These are phyloP conservation scores for Dianthus caryophyllus DNA, from an alignment of 148 eudicot species.

Conservation along the genomic window DNA sequence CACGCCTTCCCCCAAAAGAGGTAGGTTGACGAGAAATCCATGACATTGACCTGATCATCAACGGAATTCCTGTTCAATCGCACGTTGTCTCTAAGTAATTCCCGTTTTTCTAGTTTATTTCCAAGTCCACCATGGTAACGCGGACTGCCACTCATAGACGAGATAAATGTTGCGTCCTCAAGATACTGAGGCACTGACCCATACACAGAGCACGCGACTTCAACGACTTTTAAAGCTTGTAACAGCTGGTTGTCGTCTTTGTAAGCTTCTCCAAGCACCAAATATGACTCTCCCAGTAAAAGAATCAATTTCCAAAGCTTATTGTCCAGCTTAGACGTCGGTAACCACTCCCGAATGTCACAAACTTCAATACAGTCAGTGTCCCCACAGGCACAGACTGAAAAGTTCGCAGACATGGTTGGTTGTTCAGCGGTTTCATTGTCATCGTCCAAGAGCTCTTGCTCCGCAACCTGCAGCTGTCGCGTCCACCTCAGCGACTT, in stretches of 20 bases:
- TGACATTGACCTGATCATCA: slow-evolving; percentile 31
- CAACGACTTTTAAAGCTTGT: slow-evolving; percentile 80
- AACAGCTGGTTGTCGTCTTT: slow-evolving; percentile 62
- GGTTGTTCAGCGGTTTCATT: slow-evolving; percentile 23
- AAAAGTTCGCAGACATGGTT: slow-evolving; percentile 32
- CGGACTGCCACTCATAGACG: slow-evolving; percentile 57
- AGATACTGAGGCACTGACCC: slow-evolving; percentile 96
- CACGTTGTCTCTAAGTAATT: slow-evolving; percentile 23
- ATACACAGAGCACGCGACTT: slow-evolving; percentile 82
- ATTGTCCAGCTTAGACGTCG: slow-evolving; percentile 72
- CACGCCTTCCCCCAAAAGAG: slow-evolving; percentile 95
- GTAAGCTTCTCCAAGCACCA: slow-evolving; percentile 86
- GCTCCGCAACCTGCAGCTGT: slow-evolving; percentile 44
- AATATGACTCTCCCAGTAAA: slow-evolving; percentile 93
- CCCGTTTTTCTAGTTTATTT: slow-evolving; percentile 28
- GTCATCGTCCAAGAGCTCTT: slow-evolving; percentile 28
- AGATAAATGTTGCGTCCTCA: slow-evolving; percentile 65
- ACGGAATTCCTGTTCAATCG: slow-evolving; percentile 11
- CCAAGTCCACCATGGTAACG: slow-evolving; percentile 21
- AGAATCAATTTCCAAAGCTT: slow-evolving; percentile 93
- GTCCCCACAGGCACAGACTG: slow-evolving; percentile 97
- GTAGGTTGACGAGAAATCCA: slow-evolving; percentile 46
- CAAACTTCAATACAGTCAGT: slow-evolving; percentile 89
- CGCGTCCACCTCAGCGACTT: slow-evolving; percentile 92
- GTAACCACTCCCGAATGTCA: slow-evolving; percentile 92